Conservation (phyloP, 208 protist species). For the Leishmania martiniquensis region DNA sequence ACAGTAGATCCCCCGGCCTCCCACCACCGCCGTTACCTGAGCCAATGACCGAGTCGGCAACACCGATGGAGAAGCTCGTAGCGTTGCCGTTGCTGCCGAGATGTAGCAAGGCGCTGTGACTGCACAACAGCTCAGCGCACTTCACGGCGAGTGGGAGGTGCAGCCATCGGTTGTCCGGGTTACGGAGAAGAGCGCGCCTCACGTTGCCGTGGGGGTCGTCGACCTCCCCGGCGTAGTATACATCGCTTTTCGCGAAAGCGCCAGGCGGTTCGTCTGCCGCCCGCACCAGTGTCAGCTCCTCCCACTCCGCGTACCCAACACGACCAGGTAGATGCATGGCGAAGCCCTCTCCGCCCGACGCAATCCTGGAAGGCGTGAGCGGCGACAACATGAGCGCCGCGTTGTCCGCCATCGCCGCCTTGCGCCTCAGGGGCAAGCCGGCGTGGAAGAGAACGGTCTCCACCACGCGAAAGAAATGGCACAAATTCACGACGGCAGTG, state of each 20-base stretch:
- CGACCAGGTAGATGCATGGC: constrained; percentile 4
- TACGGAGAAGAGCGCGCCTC: constrained; percentile 32
- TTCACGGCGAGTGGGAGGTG: constrained; percentile 74
- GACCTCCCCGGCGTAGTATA: constrained; percentile 20
- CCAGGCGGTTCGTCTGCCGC: not conserved
- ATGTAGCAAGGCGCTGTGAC: constrained; percentile 55
- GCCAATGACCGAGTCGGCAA: constrained; percentile 9
- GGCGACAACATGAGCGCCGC: constrained; percentile 2
- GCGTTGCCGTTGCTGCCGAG: constrained; percentile 45
- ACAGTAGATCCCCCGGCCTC: constrained; percentile 17
- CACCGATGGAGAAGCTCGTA: constrained; percentile 10
- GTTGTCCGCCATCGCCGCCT: not conserved
- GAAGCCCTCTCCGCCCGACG: constrained; percentile 3
- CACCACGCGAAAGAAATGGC: constrained; percentile 52
- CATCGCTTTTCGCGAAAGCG: not conserved
- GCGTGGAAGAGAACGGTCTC: constrained; percentile 84
- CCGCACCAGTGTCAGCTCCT: constrained; percentile 41
- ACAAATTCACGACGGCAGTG: constrained; percentile 51
- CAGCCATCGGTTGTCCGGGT: constrained; percentile 77
- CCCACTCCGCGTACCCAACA: constrained; percentile 56
- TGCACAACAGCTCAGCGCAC: constrained; percentile 62
- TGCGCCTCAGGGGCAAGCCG: constrained; percentile 4
- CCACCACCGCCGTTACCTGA: constrained; percentile 16
- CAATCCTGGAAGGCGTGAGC: not conserved
- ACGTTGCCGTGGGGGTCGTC: constrained; percentile 31